Evolutionary conservation across 495 filamentous ascomycete genomes (phyloP), one percentile per base, ranked within the genome.

Genomic region (Podospora tetraspora): DNA sequence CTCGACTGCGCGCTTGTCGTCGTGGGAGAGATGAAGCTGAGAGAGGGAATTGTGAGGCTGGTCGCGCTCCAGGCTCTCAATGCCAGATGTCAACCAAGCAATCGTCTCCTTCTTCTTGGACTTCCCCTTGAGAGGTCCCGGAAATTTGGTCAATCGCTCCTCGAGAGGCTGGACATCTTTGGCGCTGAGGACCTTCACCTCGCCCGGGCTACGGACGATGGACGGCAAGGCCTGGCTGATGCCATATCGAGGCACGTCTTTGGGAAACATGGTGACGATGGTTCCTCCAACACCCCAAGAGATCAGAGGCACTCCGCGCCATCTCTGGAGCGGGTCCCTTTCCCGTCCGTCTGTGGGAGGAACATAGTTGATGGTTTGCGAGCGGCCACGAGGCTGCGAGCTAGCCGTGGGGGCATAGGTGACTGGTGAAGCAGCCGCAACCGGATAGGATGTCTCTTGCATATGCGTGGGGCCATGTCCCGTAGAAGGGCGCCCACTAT

Each of bases 41-140:
- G 86, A 25, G 25, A 78, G 37, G 76, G 81, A 75, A 5, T 81
- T 81, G 2, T 81, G 80, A 9, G 87, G 77, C n/a, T 83, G 78
- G 25, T 83, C 84, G 24, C 83, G 84, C 76, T 94, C 92, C 27
- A 97, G 79, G 6, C 78, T 83, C 13, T 87, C 87, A 70, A 97
- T 92, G 57, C 88, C 90, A 70, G 84, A 82, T 3, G 80, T 87
- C 34, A 99, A 81, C 95, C 96, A 99, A 5, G 89, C 77, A 52
- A 94, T 65, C 4, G 91, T 85, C 66, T 99, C 96, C 79, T 98
- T 98, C 82, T 98, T 99, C 84, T 94, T 97, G 1, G 88, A 87
- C 74, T 98, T 97, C 34, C 87, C 82, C 80, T 88, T 93, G 11
- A 97, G 80, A 21, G 96, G 94, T 0, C 96, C 96, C 1, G 96